These are phyloP conservation scores for Ostreobium quekettii DNA, from an alignment of 139 green algal genomes.

Conservation along the genomic window DNA sequence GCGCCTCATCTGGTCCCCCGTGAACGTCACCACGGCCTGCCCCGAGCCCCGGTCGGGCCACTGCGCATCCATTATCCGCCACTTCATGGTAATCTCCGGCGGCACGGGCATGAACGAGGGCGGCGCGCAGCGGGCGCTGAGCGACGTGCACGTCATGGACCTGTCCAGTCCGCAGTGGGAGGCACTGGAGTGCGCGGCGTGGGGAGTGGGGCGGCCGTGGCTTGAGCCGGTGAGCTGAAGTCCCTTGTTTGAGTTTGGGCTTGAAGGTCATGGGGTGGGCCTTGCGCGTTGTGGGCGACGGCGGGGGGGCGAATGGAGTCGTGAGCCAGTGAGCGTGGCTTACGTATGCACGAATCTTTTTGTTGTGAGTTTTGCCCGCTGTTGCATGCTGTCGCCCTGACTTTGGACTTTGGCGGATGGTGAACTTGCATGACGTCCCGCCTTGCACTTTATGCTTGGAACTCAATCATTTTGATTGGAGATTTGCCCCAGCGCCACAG, in stretches of 20 bases:
- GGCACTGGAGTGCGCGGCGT: slow-evolving; percentile 51
- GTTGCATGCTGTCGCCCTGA: too few species aligned
- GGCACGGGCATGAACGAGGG: slow-evolving; percentile 10
- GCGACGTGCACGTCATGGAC: slow-evolving; percentile 46
- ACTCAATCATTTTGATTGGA: too few species aligned
- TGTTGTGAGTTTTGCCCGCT: too few species aligned
- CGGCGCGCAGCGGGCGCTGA: slow-evolving; percentile 3
- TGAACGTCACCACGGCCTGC: slow-evolving; percentile 24
- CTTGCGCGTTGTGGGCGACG: too few species aligned
- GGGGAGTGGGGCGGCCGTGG: slow-evolving; percentile 36
- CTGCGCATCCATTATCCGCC: slow-evolving; percentile 34
- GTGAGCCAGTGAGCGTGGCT: too few species aligned
- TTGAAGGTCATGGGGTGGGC: too few species aligned
- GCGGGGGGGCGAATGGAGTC: too few species aligned
- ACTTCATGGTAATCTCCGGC: slow-evolving; percentile 53
- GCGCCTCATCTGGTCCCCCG: slow-evolving; percentile 38
- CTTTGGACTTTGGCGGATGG: too few species aligned
- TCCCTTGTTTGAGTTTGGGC: neutral
- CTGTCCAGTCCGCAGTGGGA: slow-evolving; percentile 50
- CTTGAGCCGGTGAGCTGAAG: slow-evolving; percentile 32
- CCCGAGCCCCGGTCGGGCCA: slow-evolving; percentile 41
- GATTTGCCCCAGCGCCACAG: too few species aligned
- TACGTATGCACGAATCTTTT: too few species aligned
- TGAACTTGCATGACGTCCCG: too few species aligned
- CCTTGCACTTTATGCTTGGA: too few species aligned